phyloP scores from a whole-genome alignment of 2,329 filamentous ascomycete genomes.

The Myriosclerotinia curreyana region DNA sequence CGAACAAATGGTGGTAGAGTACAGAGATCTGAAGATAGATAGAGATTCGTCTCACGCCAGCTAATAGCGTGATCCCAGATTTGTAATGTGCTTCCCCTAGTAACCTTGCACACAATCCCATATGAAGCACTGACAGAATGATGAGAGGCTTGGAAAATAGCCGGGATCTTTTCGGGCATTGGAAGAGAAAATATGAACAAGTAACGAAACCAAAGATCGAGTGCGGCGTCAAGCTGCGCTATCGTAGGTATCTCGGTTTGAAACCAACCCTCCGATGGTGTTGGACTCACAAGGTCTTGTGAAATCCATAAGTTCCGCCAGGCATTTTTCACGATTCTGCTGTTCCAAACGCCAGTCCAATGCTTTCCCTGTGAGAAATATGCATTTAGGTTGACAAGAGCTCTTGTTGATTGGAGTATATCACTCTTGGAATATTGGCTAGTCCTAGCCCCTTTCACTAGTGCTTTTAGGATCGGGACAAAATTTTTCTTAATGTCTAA shows the following conservation, averaged over 20 bases:
- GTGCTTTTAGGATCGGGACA: conserved; percentile 49
- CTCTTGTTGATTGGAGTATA: conserved; percentile 41
- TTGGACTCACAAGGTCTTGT: conserved; percentile 44
- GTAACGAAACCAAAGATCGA: conserved; percentile 47
- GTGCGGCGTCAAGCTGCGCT: conserved; percentile 45
- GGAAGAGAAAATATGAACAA: conserved; percentile 49
- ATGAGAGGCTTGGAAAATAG: conserved; percentile 62
- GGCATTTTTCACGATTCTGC: conserved; percentile 45
- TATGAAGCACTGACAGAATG: conserved; percentile 60
- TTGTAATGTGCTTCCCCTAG: conserved; percentile 56
- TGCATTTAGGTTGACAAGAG: conserved; percentile 34
- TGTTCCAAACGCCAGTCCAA: conserved; percentile 48
- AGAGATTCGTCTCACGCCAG: conserved; percentile 49
- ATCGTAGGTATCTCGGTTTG: conserved; percentile 46
- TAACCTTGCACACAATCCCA: conserved; percentile 60
- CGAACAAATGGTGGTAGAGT: conserved; percentile 33
- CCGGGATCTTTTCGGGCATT: conserved; percentile 45
- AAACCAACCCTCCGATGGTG: conserved; percentile 45
- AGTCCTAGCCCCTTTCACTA: conserved; percentile 51
- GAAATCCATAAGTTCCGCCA: conserved; percentile 48
- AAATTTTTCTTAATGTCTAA: conserved; percentile 52
- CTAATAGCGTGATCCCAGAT: conserved; percentile 64
- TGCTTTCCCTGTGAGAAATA: conserved; percentile 43
- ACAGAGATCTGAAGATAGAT: conserved; percentile 36
- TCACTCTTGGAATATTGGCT: conserved; percentile 47